These are phyloP conservation scores for Sporothrix pseudoabietina DNA, from an alignment of 2,329 filamentous ascomycete genomes.

Conservation along the genomic window DNA sequence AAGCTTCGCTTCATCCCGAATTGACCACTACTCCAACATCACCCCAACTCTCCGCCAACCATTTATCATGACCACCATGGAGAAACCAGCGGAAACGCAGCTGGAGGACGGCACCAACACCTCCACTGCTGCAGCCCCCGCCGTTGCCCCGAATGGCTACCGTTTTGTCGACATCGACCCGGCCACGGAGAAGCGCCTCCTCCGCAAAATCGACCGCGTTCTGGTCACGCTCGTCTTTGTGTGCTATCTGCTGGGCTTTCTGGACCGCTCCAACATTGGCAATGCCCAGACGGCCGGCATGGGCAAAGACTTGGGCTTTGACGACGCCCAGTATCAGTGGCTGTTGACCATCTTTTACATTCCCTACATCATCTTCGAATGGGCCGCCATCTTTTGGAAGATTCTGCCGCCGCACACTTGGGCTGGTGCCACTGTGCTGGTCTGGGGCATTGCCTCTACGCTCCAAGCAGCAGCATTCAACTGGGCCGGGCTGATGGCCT, in stretches of 20 bases:
- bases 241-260: conserved; percentile 37
- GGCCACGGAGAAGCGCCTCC: conserved; percentile 41
- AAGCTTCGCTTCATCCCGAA: neutral
- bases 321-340: conserved; percentile 48
- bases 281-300: conserved; percentile 38
- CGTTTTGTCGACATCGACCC: conserved; percentile 37
- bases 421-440: conserved; percentile 38
- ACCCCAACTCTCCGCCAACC: neutral
- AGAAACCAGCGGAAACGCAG: conserved; percentile 23
- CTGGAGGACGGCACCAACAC: conserved; percentile 17
- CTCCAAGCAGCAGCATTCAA: conserved; percentile 42
- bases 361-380: conserved; percentile 49
- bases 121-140: neutral
- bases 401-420: conserved; percentile 44
- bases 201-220: conserved; percentile 42
- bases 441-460: conserved; percentile 40
- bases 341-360: conserved; percentile 51
- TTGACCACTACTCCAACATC: neutral
- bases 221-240: conserved; percentile 42
- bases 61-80: conserved; percentile 6
- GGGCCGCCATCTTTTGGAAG: conserved; percentile 49
- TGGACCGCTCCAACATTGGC: conserved; percentile 39
- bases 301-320: conserved; percentile 43
- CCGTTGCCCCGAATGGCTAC: conserved; percentile 19
- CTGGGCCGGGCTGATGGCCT: conserved; percentile 44